Percentiles rank a stretch among this genome's conserved stretches.
These are phyloP conservation scores for Kwoniella bestiolae DNA, from an alignment of 768 basidiomycete genomes.

Conservation along the genomic window DNA sequence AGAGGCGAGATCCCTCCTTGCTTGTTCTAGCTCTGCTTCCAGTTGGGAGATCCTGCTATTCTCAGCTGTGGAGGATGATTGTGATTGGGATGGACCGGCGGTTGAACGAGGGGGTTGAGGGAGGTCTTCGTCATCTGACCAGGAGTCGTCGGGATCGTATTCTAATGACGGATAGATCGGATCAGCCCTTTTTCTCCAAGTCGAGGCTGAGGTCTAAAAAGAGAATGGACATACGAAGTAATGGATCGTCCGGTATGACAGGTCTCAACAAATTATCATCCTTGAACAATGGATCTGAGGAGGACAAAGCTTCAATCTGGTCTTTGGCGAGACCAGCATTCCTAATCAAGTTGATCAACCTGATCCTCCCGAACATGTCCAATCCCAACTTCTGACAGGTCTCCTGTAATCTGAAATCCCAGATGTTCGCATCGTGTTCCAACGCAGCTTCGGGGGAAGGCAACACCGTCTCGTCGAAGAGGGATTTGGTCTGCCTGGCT, in stretches of 20 bases:
- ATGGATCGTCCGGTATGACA: slow-evolving; percentile 79
- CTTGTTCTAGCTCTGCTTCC: slow-evolving; percentile 66
- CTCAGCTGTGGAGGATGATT: neutral
- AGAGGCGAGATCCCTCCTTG: slow-evolving; percentile 65
- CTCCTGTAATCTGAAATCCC: slow-evolving; percentile 36
- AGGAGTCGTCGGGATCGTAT: slow-evolving; percentile 66
- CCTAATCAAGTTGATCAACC: slow-evolving; percentile 85
- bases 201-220: neutral
- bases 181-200: neutral
- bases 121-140: slow-evolving; percentile 65
- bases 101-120: slow-evolving; percentile 13
- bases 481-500: slow-evolving; percentile 37
- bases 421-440: slow-evolving; percentile 33
- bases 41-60: slow-evolving; percentile 63
- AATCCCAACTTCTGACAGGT: slow-evolving; percentile 55
- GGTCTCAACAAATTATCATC: slow-evolving; percentile 83
- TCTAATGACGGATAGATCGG: slow-evolving; percentile 59
- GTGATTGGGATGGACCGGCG: slow-evolving; percentile 19
- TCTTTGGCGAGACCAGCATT: slow-evolving; percentile 50
- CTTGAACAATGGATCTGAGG: slow-evolving; percentile 66
- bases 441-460: slow-evolving; percentile 43
- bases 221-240: slow-evolving; percentile 71
- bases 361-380: slow-evolving; percentile 77
- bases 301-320: slow-evolving; percentile 16
- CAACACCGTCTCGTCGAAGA: slow-evolving; percentile 44